Conservation (phyloP, 352 stramenopile genomes). For the Phytophthora cactorum region DNA sequence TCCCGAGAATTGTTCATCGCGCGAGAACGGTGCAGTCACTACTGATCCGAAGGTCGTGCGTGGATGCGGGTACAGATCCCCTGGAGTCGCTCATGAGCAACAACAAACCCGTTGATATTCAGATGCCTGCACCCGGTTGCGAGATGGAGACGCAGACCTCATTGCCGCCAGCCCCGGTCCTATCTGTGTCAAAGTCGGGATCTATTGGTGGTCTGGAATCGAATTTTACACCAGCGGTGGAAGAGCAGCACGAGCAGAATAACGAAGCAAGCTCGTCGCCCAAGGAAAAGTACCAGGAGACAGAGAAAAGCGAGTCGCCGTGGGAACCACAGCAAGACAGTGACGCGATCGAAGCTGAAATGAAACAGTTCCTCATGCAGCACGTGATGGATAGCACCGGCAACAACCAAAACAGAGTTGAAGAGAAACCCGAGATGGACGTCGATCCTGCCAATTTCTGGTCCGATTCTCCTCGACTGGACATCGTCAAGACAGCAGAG, state of each 20-base stretch:
- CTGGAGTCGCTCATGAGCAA: slow-evolving; percentile 55
- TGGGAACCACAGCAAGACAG: slow-evolving; percentile 42
- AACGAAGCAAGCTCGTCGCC: slow-evolving; percentile 4
- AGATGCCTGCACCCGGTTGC: slow-evolving; percentile 7
- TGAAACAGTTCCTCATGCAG: slow-evolving; percentile 60
- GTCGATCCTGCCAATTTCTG: slow-evolving; percentile 18
- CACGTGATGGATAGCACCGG: slow-evolving; percentile 23
- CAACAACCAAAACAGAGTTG: slow-evolving; percentile 17
- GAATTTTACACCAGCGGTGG: neutral
- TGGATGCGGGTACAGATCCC: slow-evolving; percentile 62
- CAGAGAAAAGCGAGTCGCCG: neutral
- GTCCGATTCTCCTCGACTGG: slow-evolving; percentile 55
- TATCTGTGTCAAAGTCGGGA: slow-evolving; percentile 30
- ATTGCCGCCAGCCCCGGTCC: slow-evolving; percentile 41
- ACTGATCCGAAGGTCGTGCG: slow-evolving; percentile 36
- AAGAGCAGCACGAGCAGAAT: slow-evolving; percentile 12
- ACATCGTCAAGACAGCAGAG: slow-evolving; percentile 52
- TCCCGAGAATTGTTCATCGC: slow-evolving; percentile 29
- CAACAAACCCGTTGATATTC: slow-evolving; percentile 8
- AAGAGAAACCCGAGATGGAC: slow-evolving; percentile 34
- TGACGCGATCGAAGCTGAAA: slow-evolving; percentile 53
- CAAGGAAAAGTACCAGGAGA: slow-evolving; percentile 9
- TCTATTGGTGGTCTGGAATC: slow-evolving; percentile 8
- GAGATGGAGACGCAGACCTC: slow-evolving; percentile 64
- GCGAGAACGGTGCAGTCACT: slow-evolving; percentile 34